Evolutionary conservation across 2,329 filamentous ascomycete species (phyloP), one percentile per base, ranked within the genome.

Genomic region (Ascochyta rabiei): DNA sequence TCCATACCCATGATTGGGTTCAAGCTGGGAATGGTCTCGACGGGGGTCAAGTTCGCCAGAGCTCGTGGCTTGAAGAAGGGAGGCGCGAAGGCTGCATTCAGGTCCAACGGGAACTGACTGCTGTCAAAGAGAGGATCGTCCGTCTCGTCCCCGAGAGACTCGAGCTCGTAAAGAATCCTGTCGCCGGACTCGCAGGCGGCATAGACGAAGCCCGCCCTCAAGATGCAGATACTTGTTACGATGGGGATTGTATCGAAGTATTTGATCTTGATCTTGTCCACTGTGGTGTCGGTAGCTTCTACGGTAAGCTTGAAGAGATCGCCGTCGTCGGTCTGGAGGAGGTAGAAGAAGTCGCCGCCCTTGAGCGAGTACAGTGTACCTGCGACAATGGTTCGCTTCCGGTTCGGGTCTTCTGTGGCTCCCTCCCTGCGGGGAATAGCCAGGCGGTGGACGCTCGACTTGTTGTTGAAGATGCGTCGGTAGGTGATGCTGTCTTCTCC

Each of bases 351-450:
- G 40, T 74, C 69, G 1, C 93, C 92, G 24, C 92, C 92, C 68
- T 95, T 93, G 73, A 97, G 88, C 75, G 96, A 96, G 78, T 99
- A 95, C 87, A 98, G 93, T n/a, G 96, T 92, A 44, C 95, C 95
- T 2, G 90, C 85, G 1, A 93, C 87, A 55, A 99, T 95, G 28
- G 81, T 87, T 24, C 95, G 88, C 75, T 96, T 97, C 55, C 96
- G 85, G 56, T 92, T 88, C 0, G 93, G 93, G 70, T 99, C 93
- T 74, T 99, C 96, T 0, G 91, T 95, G 8, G 91, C 86, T 37
- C 93, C 95, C 66, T 88, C 86, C 50, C 95, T 84, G 59, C 95
- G 85, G 5, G 95, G 96, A 54, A 99, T 93, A 0, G 93, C 86
- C 23, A 99, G 88, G 31, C 92, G 87, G 75, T 96, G 92, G 2